These are phyloP conservation scores for Aegilops longissima DNA, from an alignment of 176 grass and related monocot genomes.

Conservation along the genomic window DNA sequence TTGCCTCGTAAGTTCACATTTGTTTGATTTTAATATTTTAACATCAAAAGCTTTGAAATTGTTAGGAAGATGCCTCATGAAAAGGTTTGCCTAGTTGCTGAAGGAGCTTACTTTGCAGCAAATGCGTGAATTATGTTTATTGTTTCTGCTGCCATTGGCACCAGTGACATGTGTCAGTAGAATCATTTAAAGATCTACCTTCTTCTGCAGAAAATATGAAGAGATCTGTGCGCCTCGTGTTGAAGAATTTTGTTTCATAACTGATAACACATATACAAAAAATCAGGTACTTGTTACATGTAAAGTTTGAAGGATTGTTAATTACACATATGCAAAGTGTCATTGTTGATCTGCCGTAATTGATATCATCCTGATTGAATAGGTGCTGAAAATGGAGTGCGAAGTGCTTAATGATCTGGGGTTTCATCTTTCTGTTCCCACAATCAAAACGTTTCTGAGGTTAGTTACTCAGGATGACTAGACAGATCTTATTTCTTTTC, in stretches of 20 bases:
- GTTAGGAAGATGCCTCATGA: conserved; percentile 12
- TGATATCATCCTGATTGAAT: conserved; percentile 31
- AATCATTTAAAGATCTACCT: not conserved
- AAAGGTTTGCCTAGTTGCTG: not conserved
- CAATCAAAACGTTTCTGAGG: conserved; percentile 88
- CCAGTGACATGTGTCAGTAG: not conserved
- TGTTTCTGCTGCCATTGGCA: not conserved
- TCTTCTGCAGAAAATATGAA: conserved; percentile 82
- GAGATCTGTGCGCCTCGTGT: conserved; percentile 72
- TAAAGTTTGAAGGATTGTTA: conserved; percentile 1
- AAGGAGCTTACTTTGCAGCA: not conserved
- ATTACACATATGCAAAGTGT: conserved; percentile 17
- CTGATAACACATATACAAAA: conserved; percentile 72
- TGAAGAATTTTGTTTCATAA: conserved; percentile 87
- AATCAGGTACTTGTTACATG: conserved; percentile 59
- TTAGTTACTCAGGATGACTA: conserved; percentile 27
- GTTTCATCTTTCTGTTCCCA: conserved; percentile 84
- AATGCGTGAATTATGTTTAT: not conserved
- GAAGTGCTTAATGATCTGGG: conserved; percentile 59
- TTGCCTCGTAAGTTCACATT: conserved; percentile 73
- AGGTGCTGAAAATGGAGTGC: conserved; percentile 86
- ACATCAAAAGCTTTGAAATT: not conserved
- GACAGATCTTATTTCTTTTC: conserved; percentile 32
- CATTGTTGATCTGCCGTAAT: conserved; percentile 7
- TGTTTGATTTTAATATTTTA: not conserved